Conservation (phyloP, 2,329 filamentous ascomycete species). For the Colletotrichum acutatum region DNA sequence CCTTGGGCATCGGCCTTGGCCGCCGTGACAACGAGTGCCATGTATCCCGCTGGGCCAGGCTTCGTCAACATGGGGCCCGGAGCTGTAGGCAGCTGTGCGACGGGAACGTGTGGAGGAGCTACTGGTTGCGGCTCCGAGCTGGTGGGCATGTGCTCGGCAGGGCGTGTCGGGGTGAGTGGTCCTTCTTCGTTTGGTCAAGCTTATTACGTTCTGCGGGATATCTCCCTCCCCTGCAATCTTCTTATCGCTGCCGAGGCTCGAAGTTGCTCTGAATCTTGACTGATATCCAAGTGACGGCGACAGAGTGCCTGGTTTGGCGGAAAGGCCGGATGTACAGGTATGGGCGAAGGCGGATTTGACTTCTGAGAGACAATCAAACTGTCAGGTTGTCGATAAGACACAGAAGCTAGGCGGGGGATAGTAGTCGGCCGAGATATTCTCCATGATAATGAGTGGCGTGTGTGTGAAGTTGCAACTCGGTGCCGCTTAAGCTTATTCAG, state of each 20-base stretch:
- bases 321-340: conserved; percentile 26
- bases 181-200: neutral
- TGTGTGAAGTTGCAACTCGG: conserved; percentile 9
- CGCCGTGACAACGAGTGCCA: conserved; percentile 20
- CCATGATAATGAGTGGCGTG: neutral
- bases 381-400: neutral
- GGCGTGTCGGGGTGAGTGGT: conserved; percentile 32
- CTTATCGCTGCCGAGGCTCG: neutral
- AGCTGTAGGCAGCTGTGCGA: conserved; percentile 29
- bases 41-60: conserved; percentile 35
- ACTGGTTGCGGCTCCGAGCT: conserved; percentile 31
- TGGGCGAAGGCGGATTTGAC: neutral
- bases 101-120: conserved; percentile 31
- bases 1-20: conserved; percentile 29
- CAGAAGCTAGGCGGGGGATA: neutral
- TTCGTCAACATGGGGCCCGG: conserved; percentile 20
- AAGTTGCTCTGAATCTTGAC: neutral
- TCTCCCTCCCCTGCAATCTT: neutral
- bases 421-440: neutral
- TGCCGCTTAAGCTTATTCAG: conserved; percentile 32
- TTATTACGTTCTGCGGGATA: conserved; percentile 2
- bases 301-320: conserved; percentile 31
- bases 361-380: neutral
- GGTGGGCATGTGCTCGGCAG: conserved; percentile 30
- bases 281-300: neutral